Percentiles rank a stretch among this genome's conserved stretches.
Conservation (phyloP, 352 stramenopile species). For the Phytophthora cactorum region DNA sequence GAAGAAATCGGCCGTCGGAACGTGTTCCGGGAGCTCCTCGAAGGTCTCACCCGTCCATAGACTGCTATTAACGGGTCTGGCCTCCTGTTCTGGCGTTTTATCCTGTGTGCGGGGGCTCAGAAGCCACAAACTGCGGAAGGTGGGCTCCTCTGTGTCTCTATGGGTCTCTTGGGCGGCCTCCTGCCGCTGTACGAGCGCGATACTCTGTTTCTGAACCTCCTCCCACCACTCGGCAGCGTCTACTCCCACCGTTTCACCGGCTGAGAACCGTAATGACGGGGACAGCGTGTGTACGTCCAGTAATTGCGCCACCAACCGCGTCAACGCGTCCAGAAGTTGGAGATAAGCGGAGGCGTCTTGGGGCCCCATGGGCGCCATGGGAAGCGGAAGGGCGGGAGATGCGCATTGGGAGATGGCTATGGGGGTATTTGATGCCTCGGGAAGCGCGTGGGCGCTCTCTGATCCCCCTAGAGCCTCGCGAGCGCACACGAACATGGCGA, state of each 20-base stretch:
- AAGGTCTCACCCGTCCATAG: constrained; percentile 19
- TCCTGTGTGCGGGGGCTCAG: constrained; percentile 13
- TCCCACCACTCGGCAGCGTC: constrained; percentile 52
- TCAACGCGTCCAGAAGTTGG: constrained; percentile 33
- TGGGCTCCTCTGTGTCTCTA: neutral
- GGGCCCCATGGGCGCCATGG: neutral
- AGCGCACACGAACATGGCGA: constrained; percentile 33
- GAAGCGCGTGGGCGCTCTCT: neutral
- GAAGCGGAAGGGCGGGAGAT: neutral
- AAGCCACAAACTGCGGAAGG: constrained; percentile 21
- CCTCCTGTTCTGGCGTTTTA: neutral
- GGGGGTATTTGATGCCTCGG: neutral
- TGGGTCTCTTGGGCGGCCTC: neutral
- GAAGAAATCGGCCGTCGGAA: constrained; percentile 17
- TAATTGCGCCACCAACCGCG: constrained; percentile 39
- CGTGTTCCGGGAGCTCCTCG: constrained; percentile 17
- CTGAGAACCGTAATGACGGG: constrained; percentile 38
- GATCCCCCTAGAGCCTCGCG: constrained; percentile 7
- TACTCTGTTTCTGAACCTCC: constrained; percentile 42
- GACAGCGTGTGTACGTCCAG: constrained; percentile 52
- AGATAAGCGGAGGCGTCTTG: constrained; percentile 32
- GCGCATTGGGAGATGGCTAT: neutral
- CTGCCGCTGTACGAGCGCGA: constrained; percentile 22
- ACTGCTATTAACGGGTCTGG: neutral
- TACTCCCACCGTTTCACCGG: constrained; percentile 36